phyloP scores from a whole-genome alignment of 805 yeast genomes.

The Torulaspora microellipsoides region DNA sequence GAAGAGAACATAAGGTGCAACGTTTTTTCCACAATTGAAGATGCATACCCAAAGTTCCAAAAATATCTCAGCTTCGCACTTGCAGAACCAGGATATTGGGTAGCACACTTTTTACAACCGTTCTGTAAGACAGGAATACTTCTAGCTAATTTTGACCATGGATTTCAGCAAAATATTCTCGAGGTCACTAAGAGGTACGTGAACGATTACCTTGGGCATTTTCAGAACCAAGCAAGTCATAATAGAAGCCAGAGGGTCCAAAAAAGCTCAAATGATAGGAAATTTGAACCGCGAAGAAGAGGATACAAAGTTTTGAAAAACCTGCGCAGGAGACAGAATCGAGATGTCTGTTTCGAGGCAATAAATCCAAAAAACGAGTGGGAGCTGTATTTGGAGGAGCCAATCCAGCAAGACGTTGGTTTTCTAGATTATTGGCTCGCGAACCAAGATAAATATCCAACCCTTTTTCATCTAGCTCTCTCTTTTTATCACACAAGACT shows the following conservation, averaged over 20 bases:
- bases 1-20: slow-evolving; percentile 3
- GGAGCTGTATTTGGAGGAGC: slow-evolving; percentile 14
- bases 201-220: slow-evolving; percentile 3
- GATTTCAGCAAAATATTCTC: slow-evolving; percentile 2
- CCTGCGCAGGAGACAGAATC: slow-evolving; percentile 1
- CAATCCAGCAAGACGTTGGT: slow-evolving; percentile 6
- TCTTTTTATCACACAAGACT: slow-evolving; percentile 12
- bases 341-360: background rate
- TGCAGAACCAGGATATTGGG: slow-evolving; percentile 14
- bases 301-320: slow-evolving; percentile 5
- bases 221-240: background rate
- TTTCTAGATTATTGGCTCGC: slow-evolving; percentile 14
- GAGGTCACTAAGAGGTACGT: slow-evolving; percentile 6
- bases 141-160: slow-evolving; percentile 1
- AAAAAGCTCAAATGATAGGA: background rate
- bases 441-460: slow-evolving; percentile 13
- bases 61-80: slow-evolving; percentile 7
- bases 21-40: slow-evolving; percentile 3
- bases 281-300: background rate
- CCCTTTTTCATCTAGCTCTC: slow-evolving; percentile 9
- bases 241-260: background rate
- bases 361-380: slow-evolving; percentile 8
- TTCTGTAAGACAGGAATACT: slow-evolving; percentile 9
- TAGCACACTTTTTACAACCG: slow-evolving; percentile 15
- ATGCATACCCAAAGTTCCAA: slow-evolving; percentile 10